Conservation (phyloP, 768 basidiomycete genomes). For the Xanthoconium purpureum region DNA sequence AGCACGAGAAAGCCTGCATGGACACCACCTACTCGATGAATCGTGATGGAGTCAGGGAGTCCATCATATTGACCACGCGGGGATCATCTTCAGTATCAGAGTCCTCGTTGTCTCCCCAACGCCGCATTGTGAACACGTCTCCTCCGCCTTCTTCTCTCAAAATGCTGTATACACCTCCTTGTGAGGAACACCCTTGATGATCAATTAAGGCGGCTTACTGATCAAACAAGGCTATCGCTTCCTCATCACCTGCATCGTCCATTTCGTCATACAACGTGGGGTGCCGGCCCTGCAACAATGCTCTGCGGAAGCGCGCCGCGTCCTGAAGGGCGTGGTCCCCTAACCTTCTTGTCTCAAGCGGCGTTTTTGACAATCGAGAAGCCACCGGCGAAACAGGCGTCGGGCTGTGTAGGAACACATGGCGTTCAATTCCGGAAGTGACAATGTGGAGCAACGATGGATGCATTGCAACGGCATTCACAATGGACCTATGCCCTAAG, state of each 20-base stretch:
- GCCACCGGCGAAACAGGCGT: slow-evolving; percentile 52
- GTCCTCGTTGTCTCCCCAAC: slow-evolving; percentile 35
- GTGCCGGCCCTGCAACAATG: slow-evolving; percentile 30
- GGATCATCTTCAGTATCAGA: slow-evolving; percentile 23
- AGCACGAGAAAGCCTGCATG: slow-evolving; percentile 4
- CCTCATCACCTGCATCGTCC: slow-evolving; percentile 40
- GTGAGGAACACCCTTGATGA: slow-evolving; percentile 6
- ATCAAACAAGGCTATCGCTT: slow-evolving; percentile 67
- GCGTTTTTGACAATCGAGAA: slow-evolving; percentile 44
- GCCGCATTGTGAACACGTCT: slow-evolving; percentile 52
- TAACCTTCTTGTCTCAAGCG: slow-evolving; percentile 46
- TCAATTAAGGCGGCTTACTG: slow-evolving; percentile 46
- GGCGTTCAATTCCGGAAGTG: slow-evolving; percentile 72
- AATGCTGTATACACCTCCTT: slow-evolving; percentile 42
- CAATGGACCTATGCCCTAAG: slow-evolving; percentile 70
- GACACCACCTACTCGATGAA: slow-evolving; percentile 4
- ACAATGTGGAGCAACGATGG: slow-evolving; percentile 63
- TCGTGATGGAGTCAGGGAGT: slow-evolving; percentile 17
- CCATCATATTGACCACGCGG: slow-evolving; percentile 23
- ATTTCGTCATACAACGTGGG: slow-evolving; percentile 28
- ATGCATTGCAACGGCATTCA: slow-evolving; percentile 72
- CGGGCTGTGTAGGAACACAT: slow-evolving; percentile 67
- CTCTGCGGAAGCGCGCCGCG: slow-evolving; percentile 36
- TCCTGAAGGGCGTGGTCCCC: slow-evolving; percentile 36
- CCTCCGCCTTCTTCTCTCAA: slow-evolving; percentile 53